These are phyloP conservation scores for Ustilago curta DNA, from an alignment of 1,284 basidiomycete genomes.

Conservation along the genomic window DNA sequence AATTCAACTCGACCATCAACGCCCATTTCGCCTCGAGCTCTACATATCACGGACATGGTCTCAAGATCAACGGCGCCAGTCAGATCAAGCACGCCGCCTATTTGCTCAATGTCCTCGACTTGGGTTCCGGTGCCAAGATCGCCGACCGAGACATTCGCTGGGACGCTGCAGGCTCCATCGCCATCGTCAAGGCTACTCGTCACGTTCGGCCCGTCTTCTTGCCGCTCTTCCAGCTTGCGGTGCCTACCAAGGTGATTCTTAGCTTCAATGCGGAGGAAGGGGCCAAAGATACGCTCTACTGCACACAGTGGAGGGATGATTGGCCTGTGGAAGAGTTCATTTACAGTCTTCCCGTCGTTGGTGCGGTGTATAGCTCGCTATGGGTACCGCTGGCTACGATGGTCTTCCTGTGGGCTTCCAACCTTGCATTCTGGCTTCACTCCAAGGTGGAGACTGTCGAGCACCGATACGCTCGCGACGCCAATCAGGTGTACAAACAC, in stretches of 20 bases:
- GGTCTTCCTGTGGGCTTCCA: constrained; percentile 42
- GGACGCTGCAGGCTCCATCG: constrained; percentile 34
- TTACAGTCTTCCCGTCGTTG: constrained; percentile 24
- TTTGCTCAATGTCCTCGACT: constrained; percentile 46
- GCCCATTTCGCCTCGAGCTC: constrained; percentile 41
- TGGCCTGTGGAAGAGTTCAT: constrained; percentile 44
- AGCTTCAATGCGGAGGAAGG: constrained; percentile 38
- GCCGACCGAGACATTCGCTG: constrained; percentile 41
- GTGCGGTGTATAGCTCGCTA: constrained; percentile 23
- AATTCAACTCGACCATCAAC: constrained; percentile 59
- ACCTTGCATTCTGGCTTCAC: constrained; percentile 44
- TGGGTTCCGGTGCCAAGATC: constrained; percentile 43
- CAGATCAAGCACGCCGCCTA: constrained; percentile 53
- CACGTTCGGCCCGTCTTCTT: constrained; percentile 47
- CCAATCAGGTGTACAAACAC: constrained; percentile 13
- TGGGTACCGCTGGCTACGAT: constrained; percentile 37
- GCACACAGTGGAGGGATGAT: constrained; percentile 50
- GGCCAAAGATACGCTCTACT: constrained; percentile 42
- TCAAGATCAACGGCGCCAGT: constrained; percentile 49
- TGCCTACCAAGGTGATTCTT: constrained; percentile 38
- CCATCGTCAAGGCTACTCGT: constrained; percentile 44
- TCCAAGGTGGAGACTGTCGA: constrained; percentile 27
- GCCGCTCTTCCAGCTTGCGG: constrained; percentile 51
- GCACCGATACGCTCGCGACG: constrained; percentile 25
- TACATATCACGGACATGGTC: constrained; percentile 51